Evolutionary conservation across 139 green algal genomes (phyloP).

Genomic region (Gonium pectorale): DNA sequence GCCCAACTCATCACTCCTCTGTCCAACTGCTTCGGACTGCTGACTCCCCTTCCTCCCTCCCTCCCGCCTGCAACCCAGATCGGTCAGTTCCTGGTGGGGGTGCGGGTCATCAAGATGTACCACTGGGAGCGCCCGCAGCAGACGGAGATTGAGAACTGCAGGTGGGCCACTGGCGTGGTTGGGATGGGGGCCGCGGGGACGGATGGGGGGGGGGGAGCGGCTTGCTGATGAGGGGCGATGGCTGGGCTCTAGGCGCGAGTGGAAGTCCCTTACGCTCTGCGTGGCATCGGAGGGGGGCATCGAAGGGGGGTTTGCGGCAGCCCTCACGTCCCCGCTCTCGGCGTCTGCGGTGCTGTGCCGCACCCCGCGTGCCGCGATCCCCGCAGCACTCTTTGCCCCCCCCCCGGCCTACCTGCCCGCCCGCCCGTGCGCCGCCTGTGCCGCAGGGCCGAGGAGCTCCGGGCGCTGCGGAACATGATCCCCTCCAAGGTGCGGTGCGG

Average conservation of each 20-base stretch:
- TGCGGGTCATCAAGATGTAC: slow-evolving; percentile 48
- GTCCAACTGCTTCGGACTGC: not conserved
- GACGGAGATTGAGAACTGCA: not conserved
- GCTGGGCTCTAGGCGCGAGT: too few species aligned
- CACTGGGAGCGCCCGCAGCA: slow-evolving; percentile 29
- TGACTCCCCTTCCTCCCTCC: not conserved
- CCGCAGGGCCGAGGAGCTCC: slow-evolving; percentile 25
- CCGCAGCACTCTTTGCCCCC: too few species aligned
- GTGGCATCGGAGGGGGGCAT: too few species aligned
- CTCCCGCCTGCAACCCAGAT: not conserved
- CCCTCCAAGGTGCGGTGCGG: slow-evolving; percentile 21
- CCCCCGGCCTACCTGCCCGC: not conserved
- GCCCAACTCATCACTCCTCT: too few species aligned
- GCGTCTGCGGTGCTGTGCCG: too few species aligned
- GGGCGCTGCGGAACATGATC: slow-evolving; percentile 39
- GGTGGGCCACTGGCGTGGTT: not conserved
- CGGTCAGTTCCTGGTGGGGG: slow-evolving; percentile 35
- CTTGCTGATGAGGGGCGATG: not conserved
- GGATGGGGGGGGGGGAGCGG: not conserved
- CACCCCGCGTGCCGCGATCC: too few species aligned
- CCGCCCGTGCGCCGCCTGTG: not conserved
- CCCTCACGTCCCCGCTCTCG: too few species aligned
- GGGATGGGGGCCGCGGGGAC: not conserved
- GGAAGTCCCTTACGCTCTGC: too few species aligned
- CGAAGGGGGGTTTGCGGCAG: too few species aligned